phyloP scores from a whole-genome alignment of 352 stramenopile genomes.

The Phytophthora citricola region DNA sequence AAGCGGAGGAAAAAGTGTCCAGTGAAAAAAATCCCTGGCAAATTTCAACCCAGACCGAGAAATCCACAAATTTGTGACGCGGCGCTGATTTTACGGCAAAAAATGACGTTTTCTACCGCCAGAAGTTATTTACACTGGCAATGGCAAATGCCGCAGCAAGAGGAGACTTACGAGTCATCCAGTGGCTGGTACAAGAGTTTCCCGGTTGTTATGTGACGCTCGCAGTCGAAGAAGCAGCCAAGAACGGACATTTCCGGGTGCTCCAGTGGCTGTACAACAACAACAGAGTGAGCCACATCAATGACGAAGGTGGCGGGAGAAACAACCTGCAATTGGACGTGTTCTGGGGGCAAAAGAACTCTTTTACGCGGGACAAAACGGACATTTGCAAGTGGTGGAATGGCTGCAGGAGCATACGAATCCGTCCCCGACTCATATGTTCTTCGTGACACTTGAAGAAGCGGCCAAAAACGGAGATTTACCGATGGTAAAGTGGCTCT shows the following conservation, averaged over 20 bases:
- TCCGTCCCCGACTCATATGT: constrained; percentile 46
- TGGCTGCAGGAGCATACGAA: constrained; percentile 48
- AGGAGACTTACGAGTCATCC: constrained; percentile 39
- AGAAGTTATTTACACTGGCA: constrained; percentile 37
- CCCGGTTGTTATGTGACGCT: constrained; percentile 41
- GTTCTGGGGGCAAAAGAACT: constrained; percentile 47
- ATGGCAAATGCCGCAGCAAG: constrained; percentile 36
- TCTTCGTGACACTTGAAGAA: constrained; percentile 51
- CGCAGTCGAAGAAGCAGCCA: constrained; percentile 39
- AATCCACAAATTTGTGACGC: background rate
- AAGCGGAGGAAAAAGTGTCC: constrained; percentile 2
- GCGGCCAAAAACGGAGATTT: constrained; percentile 45
- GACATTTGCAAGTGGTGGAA: constrained; percentile 39
- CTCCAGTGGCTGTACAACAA: constrained; percentile 41
- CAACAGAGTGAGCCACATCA: constrained; percentile 14
- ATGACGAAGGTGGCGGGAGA: constrained; percentile 7
- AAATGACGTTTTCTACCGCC: constrained; percentile 30
- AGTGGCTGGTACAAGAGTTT: constrained; percentile 37
- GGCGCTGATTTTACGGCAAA: constrained; percentile 1
- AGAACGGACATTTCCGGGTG: constrained; percentile 40
- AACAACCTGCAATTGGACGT: constrained; percentile 14
- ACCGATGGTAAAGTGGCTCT: constrained; percentile 45
- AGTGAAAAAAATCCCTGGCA: background rate
- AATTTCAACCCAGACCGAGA: background rate
- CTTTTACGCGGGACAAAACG: constrained; percentile 43